Conservation (phyloP, 1,139 yeast genomes). For the Diutina mesorugosa region DNA sequence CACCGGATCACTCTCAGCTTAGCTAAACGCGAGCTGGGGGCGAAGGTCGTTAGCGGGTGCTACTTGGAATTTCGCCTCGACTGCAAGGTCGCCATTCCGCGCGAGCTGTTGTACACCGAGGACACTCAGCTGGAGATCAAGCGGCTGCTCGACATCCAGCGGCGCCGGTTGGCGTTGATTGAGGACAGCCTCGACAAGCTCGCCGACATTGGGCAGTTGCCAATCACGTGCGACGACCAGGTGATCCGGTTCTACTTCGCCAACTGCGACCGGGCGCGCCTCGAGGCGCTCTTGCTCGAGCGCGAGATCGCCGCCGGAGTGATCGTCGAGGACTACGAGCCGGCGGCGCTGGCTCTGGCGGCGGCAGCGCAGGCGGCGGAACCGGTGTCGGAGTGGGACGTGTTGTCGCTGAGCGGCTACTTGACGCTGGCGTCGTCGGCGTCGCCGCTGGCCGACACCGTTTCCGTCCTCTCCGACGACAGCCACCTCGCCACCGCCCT, state of each 20-base stretch:
- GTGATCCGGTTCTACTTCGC: conserved; percentile 43
- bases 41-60: conserved; percentile 45
- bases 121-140: conserved; percentile 29
- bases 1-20: conserved; percentile 24
- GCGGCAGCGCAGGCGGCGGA: not conserved
- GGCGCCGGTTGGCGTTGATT: conserved; percentile 16
- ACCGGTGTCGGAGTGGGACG: not conserved
- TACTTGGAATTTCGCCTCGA: conserved; percentile 40
- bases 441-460: not conserved
- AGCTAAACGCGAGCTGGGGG: conserved; percentile 19
- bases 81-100: conserved; percentile 28
- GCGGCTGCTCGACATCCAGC: conserved; percentile 21
- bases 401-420: conserved; percentile 2
- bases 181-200: conserved; percentile 8
- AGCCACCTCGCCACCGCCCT: not conserved
- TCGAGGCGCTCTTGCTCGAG: conserved; percentile 37
- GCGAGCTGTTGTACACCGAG: conserved; percentile 35
- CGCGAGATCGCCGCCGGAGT: conserved; percentile 37
- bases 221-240: conserved; percentile 19
- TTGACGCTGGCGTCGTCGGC: not conserved
- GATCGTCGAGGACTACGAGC: conserved; percentile 19
- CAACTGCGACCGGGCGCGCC: conserved; percentile 37
- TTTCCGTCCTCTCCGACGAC: not conserved
- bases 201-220: conserved; percentile 38
- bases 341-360: not conserved